Evolutionary conservation across 306 rosid species (phyloP).

Genomic region (Dicorynia guianensis): DNA sequence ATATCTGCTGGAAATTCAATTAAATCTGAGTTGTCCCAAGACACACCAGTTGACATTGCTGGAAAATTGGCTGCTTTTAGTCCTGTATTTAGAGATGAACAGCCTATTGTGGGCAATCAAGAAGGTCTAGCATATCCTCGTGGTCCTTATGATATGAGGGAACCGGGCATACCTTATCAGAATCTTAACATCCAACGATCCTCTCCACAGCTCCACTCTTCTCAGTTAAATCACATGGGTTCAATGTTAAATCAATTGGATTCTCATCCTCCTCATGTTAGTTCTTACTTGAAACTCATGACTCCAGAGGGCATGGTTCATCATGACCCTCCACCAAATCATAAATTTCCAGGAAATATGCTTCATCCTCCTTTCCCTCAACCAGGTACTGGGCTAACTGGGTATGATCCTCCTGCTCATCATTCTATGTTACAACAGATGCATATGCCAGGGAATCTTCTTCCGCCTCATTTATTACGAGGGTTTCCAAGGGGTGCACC

Average conservation of each 20-base stretch:
- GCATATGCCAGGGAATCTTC: conserved; percentile 71
- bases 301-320: conserved; percentile 65
- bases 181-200: conserved; percentile 66
- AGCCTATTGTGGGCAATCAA: conserved; percentile 64
- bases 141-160: conserved; percentile 73
- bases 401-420: conserved; percentile 71
- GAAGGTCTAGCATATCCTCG: conserved; percentile 65
- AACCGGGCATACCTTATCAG: conserved; percentile 65
- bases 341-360: conserved; percentile 72
- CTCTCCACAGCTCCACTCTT: conserved; percentile 65
- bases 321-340: conserved; percentile 67
- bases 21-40: conserved; percentile 62
- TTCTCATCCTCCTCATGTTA: conserved; percentile 66
- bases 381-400: conserved; percentile 55
- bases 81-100: conserved; percentile 68
- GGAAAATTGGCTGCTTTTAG: conserved; percentile 70
- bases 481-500: conserved; percentile 77
- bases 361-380: conserved; percentile 82
- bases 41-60: conserved; percentile 60
- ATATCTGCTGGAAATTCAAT: conserved; percentile 61
- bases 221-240: conserved; percentile 66
- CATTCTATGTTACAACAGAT: conserved; percentile 81
- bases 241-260: conserved; percentile 67
- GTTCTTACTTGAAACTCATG: conserved; percentile 67
- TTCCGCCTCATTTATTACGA: conserved; percentile 70